Evolutionary conservation across 345 rosid species (phyloP), one percentile per base, ranked within the genome.

Genomic region (Camelina sativa): DNA sequence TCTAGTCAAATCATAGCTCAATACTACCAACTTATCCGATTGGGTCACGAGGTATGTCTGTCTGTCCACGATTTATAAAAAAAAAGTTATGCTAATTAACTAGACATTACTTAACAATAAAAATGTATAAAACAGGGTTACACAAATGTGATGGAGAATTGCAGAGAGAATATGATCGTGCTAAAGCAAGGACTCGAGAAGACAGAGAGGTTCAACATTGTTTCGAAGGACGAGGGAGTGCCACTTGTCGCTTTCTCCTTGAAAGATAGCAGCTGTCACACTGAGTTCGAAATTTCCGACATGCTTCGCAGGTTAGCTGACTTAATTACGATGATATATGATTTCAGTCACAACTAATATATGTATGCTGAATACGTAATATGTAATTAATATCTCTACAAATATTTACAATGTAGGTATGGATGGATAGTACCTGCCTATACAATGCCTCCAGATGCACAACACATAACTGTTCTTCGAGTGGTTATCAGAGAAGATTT

Each of bases 371-470:
- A 38, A 38, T 38, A 38, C 10, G 28, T 41, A 7, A 63, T n/a
- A 16, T 73, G 28, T 10, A 11, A n/a, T 5, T 47, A 10, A 56
- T 23, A 5, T 30, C 53, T 28, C 10, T 16, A 35, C 10, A 2
- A n/a, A 34, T 20, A 46, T 20, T 20, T 70, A 30, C 4, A 32
- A 69, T 71, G 54, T 30, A 69, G 82, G 56, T 92, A 82, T 20
- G 96, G 98, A 4, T 92, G 96, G 96, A 92, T 90, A 4, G 86
- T 92, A 35, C 98, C 96, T 0, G 95, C 98, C 2, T 92, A 92
- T 55, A 86, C 96, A 3, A 92, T 92, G 98, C 96, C 98, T 2
- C 82, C 98, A 1, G 81, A 92, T 19, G 98, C 96, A 5, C 84
- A 90, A 75, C 96, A 88, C 52, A 43, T 92, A 1, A 87, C 98